Evolutionary conservation across 2,329 filamentous ascomycete genomes (phyloP), one percentile per base, ranked within the genome.

Genomic region (Fusarium heterosporum): DNA sequence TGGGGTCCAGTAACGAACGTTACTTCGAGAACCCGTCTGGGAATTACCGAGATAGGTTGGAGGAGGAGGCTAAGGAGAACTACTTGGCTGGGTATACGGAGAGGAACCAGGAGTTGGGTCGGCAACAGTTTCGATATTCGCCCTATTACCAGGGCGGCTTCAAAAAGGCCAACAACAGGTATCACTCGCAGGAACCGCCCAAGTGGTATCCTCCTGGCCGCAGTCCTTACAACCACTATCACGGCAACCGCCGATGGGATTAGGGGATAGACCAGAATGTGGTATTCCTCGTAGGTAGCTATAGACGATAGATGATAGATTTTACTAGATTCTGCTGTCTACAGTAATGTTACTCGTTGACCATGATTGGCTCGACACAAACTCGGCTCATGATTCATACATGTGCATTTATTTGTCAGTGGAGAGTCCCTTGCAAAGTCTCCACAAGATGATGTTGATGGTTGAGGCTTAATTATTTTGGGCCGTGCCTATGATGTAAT

Each of bases 401-500:
- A 13, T n/a, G 29, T 19, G 16, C 19, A 17, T 26, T 29, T 32
- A 30, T 47, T 12, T 32, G 32, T 17, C 19, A 45, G 22, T 22
- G 22, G 32, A 12, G 10, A 8, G 28, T 32, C 39, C 34, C 41
- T n/a, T 19, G 26, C 2, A 38, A 28, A 13, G 9, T 34, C 48
- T 36, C 64, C 64, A 64, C 58, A 28, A 16, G n/a, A 25, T 64
- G 47, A 64, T 58, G 59, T 62, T 38, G 49, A 56, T 36, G 57
- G 59, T 29, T 42, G 57, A 49, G 57, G 59, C 59, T 62, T 63
- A 22, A 22, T 62, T 63, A 55, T 30, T 62, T 48, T 43, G 32
- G 42, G 58, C 50, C 28, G 30, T 62, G 28, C 43, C 30, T 41
- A 43, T 67, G 64, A 68, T 65, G 64, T 65, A 68, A 68, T 68